These are phyloP conservation scores for Petunia axillaris DNA, from an alignment of 257 asterid genomes.

Conservation along the genomic window DNA sequence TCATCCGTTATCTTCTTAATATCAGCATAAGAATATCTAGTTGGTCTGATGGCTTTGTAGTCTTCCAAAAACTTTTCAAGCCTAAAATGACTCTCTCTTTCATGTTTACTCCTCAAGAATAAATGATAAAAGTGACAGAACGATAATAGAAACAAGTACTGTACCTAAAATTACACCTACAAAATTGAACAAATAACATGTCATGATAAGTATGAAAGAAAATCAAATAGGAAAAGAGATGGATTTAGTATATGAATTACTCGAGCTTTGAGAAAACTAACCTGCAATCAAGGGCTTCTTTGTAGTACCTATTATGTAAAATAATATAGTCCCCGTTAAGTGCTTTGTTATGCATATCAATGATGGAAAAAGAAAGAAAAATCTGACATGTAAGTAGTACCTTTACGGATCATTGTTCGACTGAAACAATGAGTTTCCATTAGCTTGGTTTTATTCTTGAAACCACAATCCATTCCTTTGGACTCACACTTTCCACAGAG, in stretches of 20 bases:
- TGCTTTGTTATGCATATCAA: background rate
- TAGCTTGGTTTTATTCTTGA: background rate
- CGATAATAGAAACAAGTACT: background rate
- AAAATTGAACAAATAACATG: background rate
- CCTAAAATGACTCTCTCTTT: background rate
- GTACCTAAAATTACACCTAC: background rate
- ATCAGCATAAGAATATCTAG: no score
- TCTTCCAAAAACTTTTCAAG: background rate
- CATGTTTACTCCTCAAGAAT: background rate
- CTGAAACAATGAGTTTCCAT: conserved; percentile 15
- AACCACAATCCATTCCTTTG: conserved; percentile 21
- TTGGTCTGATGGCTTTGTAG: no score
- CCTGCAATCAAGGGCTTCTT: no score
- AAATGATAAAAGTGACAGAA: background rate
- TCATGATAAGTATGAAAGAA: no score
- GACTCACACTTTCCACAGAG: background rate
- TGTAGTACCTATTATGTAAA: background rate
- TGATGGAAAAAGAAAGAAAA: background rate
- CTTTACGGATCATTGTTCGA: background rate
- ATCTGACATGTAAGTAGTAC: background rate
- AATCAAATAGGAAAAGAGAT: no score
- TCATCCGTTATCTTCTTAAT: no score
- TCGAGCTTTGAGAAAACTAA: no score
- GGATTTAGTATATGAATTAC: no score
- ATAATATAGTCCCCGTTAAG: background rate